Evolutionary conservation across 345 rosid genomes (phyloP).

Genomic region (Eucalyptus leucophloia): DNA sequence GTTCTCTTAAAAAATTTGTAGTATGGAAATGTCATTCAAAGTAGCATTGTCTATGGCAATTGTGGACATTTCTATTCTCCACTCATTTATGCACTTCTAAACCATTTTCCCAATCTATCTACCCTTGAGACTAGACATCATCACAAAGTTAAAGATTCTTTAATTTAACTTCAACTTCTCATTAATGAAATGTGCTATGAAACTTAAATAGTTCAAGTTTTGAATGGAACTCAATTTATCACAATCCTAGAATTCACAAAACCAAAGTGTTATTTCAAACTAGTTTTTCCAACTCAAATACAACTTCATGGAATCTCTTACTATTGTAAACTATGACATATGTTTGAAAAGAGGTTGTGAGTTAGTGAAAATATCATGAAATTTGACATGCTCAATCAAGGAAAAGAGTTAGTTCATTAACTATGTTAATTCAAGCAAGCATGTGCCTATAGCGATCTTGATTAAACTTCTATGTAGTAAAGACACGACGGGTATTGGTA

Average conservation of each 20-base stretch:
- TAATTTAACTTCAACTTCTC: background rate
- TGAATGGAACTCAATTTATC: background rate
- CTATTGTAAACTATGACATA: too few relatives aligned
- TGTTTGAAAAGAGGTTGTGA: background rate
- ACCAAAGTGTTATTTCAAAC: background rate
- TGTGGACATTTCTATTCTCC: background rate
- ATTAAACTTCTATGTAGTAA: background rate
- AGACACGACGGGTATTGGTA: background rate
- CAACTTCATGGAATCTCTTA: background rate
- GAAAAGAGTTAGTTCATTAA: background rate
- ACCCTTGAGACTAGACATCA: background rate
- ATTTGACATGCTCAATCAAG: background rate
- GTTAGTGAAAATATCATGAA: background rate
- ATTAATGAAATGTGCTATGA: too few relatives aligned
- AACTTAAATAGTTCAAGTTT: too few relatives aligned
- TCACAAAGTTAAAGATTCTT: background rate
- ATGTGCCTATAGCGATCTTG: background rate
- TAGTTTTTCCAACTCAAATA: background rate
- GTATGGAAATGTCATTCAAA: background rate
- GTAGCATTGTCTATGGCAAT: fast-evolving
- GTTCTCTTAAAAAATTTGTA: too few relatives aligned
- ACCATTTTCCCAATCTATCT: background rate
- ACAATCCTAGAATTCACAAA: background rate
- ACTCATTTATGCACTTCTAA: background rate
- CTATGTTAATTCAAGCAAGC: background rate